These are phyloP conservation scores for Pleurozium schreberi DNA, from an alignment of 225 moss, liverwort and hornwort genomes.

Conservation along the genomic window DNA sequence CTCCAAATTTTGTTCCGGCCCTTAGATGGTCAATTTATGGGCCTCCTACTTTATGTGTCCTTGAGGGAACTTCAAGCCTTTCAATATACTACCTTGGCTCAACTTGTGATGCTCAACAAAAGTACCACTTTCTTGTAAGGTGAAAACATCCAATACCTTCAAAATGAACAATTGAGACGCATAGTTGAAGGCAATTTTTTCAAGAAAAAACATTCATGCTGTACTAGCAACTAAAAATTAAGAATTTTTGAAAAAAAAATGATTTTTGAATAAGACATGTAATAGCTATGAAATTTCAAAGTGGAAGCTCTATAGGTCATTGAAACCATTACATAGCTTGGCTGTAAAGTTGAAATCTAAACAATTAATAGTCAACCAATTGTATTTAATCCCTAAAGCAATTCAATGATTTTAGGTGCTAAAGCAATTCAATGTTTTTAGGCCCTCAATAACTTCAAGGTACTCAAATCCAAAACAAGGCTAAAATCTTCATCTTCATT, in stretches of 20 bases:
- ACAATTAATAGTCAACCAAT: too few species aligned
- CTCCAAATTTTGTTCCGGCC: too few species aligned
- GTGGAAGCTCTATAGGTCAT: background rate
- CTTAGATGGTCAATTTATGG: too few species aligned
- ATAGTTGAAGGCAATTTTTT: rapidly evolving
- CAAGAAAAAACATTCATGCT: background rate
- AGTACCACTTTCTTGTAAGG: rapidly evolving
- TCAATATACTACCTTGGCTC: background rate
- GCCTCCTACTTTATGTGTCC: too few species aligned
- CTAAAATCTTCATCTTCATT: too few species aligned
- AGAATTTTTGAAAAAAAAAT: background rate
- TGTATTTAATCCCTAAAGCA: too few species aligned
- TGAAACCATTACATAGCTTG: background rate
- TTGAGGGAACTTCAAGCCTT: rapidly evolving
- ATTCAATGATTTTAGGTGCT: too few species aligned
- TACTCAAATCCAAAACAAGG: too few species aligned
- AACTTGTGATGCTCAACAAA: background rate
- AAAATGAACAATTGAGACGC: rapidly evolving
- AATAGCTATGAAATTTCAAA: background rate
- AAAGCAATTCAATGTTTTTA: too few species aligned
- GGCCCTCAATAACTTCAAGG: too few species aligned
- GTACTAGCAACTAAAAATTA: background rate
- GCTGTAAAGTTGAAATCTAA: too few species aligned
- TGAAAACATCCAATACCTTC: rapidly evolving
- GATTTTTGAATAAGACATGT: background rate